phyloP scores from a whole-genome alignment of 2,329 filamentous ascomycete genomes.

The Orbilia quercus region DNA sequence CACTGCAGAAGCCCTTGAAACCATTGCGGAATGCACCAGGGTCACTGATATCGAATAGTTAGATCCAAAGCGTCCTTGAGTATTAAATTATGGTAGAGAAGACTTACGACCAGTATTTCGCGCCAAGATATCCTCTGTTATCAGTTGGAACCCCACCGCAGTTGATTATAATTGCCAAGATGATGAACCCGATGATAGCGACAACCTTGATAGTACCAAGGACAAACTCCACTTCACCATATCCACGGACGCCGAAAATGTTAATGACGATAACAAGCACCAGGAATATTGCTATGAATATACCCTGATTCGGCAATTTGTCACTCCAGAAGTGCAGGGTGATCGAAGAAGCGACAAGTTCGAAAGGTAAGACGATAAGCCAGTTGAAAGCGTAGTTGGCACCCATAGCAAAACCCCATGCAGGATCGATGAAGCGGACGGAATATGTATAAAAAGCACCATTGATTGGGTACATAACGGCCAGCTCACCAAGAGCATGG shows the following conservation, averaged over 20 bases:
- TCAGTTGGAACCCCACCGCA: slow-evolving; percentile 70
- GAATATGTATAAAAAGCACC: slow-evolving; percentile 74
- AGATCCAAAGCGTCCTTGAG: not conserved
- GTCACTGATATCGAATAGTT: slow-evolving; percentile 61
- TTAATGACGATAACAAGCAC: slow-evolving; percentile 68
- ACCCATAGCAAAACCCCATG: slow-evolving; percentile 70
- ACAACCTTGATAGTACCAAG: slow-evolving; percentile 71
- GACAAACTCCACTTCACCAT: slow-evolving; percentile 71
- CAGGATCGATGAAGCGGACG: slow-evolving; percentile 72
- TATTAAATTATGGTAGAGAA: not conserved
- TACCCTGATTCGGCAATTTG: slow-evolving; percentile 67
- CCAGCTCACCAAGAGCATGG: slow-evolving; percentile 72
- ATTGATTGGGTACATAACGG: slow-evolving; percentile 72
- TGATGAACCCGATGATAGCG: slow-evolving; percentile 73
- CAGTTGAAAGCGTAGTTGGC: slow-evolving; percentile 69
- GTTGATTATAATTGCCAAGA: slow-evolving; percentile 72
- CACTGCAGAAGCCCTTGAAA: slow-evolving; percentile 73
- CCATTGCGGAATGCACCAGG: slow-evolving; percentile 70
- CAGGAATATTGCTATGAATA: slow-evolving; percentile 71
- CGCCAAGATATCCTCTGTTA: slow-evolving; percentile 71
- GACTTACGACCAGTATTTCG: slow-evolving; percentile 68
- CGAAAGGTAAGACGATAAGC: slow-evolving; percentile 68
- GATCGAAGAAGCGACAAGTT: slow-evolving; percentile 68
- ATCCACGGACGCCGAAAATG: slow-evolving; percentile 70
- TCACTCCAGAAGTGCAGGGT: slow-evolving; percentile 69